Conservation (phyloP, 2,329 filamentous ascomycete species). For the Colletotrichum brevisporum region DNA sequence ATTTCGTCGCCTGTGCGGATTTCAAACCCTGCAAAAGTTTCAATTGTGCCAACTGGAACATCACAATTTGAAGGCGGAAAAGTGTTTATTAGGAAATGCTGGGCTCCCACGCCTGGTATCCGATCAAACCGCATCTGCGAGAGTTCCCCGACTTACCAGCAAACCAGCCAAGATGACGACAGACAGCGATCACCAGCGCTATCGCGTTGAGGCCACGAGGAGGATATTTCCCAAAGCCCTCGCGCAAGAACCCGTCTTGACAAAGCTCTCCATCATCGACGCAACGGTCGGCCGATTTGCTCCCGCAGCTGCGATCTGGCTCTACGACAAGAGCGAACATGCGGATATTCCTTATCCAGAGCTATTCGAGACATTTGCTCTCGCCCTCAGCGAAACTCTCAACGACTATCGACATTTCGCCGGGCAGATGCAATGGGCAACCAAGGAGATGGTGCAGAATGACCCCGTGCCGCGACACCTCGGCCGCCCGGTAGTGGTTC, state of each 20-base stretch:
- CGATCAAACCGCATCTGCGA: no score
- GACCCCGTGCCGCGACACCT: slow-evolving; percentile 47
- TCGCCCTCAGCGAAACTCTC: slow-evolving; percentile 52
- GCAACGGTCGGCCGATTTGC: slow-evolving; percentile 57
- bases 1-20: neutral
- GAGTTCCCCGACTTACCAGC: no score
- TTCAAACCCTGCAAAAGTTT: no score
- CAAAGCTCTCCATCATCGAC: slow-evolving; percentile 57
- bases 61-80: no score
- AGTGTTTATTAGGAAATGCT: no score
- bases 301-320: slow-evolving; percentile 59
- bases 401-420: slow-evolving; percentile 58
- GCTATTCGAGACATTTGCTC: neutral
- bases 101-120: no score
- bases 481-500: slow-evolving; percentile 53
- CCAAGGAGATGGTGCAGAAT: slow-evolving; percentile 42
- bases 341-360: slow-evolving; percentile 21
- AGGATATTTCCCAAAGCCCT: slow-evolving; percentile 17
- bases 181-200: neutral
- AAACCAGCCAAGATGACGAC: no score
- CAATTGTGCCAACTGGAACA: no score
- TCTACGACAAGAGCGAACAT: slow-evolving; percentile 51
- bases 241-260: neutral
- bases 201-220: neutral
- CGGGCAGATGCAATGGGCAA: slow-evolving; percentile 56